Conservation (phyloP, 2,329 filamentous ascomycete genomes). For the Venturiaceae sp. region DNA sequence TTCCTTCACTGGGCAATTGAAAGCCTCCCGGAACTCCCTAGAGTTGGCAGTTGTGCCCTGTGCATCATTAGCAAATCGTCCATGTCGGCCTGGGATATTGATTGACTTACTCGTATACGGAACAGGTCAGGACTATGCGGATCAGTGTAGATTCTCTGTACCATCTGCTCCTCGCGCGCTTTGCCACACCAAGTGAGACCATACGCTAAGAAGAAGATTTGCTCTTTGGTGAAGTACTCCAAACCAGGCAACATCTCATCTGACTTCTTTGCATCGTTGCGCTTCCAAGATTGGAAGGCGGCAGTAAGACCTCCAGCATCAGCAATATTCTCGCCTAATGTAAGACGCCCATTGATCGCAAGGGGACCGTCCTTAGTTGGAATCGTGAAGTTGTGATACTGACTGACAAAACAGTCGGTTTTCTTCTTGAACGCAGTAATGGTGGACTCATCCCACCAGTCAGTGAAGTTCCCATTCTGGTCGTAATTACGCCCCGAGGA, state of each 20-base stretch:
- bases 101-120: conserved; percentile 26
- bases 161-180: conserved; percentile 46
- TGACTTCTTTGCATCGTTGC: conserved; percentile 39
- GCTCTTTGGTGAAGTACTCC: conserved; percentile 53
- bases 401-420: conserved; percentile 57
- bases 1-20: conserved; percentile 54
- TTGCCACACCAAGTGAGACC: conserved; percentile 60
- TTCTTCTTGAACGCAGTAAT: conserved; percentile 48
- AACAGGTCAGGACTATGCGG: conserved; percentile 56
- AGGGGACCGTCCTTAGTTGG: conserved; percentile 46
- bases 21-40: conserved; percentile 56
- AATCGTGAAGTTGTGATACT: conserved; percentile 54
- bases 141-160: conserved; percentile 51
- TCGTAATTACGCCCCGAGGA: conserved; percentile 56
- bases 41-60: conserved; percentile 57
- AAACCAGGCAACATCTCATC: conserved; percentile 33
- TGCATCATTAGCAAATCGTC: conserved; percentile 22
- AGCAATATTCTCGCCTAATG: conserved; percentile 61
- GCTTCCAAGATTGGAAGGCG: conserved; percentile 56
- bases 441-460: conserved; percentile 58
- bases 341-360: conserved; percentile 53
- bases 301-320: conserved; percentile 58
- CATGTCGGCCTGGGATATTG: conserved; percentile 51
- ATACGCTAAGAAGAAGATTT: conserved; percentile 60
- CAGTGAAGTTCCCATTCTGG: conserved; percentile 51